A percentile compares a stretch with the other conserved stretches of the same genome.
Evolutionary conservation across 768 basidiomycete genomes (phyloP).

Genomic region (Dioszegia aurantiaca): DNA sequence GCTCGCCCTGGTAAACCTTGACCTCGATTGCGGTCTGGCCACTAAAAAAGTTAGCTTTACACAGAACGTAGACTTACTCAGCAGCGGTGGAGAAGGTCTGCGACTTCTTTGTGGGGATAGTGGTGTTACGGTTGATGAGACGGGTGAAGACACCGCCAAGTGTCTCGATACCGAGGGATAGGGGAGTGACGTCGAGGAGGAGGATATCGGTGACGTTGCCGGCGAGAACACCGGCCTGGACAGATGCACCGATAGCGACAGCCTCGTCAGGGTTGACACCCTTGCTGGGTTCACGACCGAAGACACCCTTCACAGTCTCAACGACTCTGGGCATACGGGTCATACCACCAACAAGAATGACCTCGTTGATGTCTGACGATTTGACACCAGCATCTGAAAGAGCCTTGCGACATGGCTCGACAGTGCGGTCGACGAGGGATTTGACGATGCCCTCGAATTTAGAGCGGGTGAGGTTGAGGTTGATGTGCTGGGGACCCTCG

Average conservation of each 20-base stretch:
- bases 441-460: conserved; percentile 85
- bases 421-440: conserved; percentile 77
- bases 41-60: neutral
- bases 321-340: conserved; percentile 93
- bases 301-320: conserved; percentile 88
- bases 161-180: conserved; percentile 91
- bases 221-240: conserved; percentile 95
- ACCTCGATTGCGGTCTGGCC: conserved; percentile 99
- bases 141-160: conserved; percentile 99
- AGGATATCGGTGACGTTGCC: conserved; percentile 91
- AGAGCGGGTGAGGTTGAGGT: conserved; percentile 78
- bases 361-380: conserved; percentile 87
- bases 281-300: conserved; percentile 95
- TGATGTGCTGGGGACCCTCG: conserved; percentile 94
- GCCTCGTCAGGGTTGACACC: conserved; percentile 99
- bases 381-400: conserved; percentile 90
- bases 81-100: conserved; percentile 98
- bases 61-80: conserved; percentile 54
- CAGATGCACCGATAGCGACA: conserved; percentile 95
- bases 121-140: conserved; percentile 95
- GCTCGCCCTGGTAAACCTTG: conserved; percentile 99
- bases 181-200: conserved; percentile 60
- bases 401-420: conserved; percentile 97
- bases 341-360: conserved; percentile 98
- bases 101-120: conserved; percentile 99